A percentile compares a stretch with the other conserved stretches of the same genome.
These are phyloP conservation scores for Cutaneotrichosporon cavernicola DNA, from an alignment of 1,284 basidiomycete genomes.

Conservation along the genomic window DNA sequence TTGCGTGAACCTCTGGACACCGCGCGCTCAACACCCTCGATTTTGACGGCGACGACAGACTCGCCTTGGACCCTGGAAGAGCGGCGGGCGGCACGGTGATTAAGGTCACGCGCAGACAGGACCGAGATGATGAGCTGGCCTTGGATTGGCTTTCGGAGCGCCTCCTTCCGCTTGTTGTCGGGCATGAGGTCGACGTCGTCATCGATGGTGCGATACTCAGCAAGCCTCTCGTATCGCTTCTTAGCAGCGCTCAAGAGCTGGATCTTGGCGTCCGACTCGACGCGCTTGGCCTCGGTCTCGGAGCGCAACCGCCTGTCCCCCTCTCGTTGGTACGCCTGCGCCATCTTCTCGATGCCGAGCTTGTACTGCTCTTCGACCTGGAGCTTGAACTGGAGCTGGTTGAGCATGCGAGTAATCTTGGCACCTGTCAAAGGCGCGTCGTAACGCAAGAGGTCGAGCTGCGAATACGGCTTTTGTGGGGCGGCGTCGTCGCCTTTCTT, in stretches of 20 bases:
- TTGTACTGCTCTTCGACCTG: conserved; percentile 99
- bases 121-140: conserved; percentile 89
- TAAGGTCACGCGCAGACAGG: conserved; percentile 86
- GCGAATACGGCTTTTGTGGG: conserved; percentile 46
- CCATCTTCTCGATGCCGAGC: conserved; percentile 98
- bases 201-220: conserved; percentile 84
- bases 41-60: conserved; percentile 89
- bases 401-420: conserved; percentile 96
- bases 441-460: conserved; percentile 85
- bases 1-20: conserved; percentile 88
- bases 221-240: conserved; percentile 93
- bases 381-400: conserved; percentile 98
- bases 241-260: conserved; percentile 86
- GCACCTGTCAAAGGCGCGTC: conserved; percentile 95
- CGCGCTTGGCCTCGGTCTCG: conserved; percentile 88
- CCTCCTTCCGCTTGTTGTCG: conserved; percentile 86
- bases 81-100: conserved; percentile 80
- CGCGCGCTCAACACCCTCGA: conserved; percentile 91
- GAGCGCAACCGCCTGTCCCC: conserved; percentile 89
- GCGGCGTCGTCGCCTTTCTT: conserved; percentile 3
- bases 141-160: conserved; percentile 86
- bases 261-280: conserved; percentile 95
- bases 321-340: conserved; percentile 86
- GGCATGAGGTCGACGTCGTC: conserved; percentile 64
- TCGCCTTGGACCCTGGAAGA: conserved; percentile 74